These are phyloP conservation scores for Podospora didyma DNA, from an alignment of 495 filamentous ascomycete genomes.

Conservation along the genomic window DNA sequence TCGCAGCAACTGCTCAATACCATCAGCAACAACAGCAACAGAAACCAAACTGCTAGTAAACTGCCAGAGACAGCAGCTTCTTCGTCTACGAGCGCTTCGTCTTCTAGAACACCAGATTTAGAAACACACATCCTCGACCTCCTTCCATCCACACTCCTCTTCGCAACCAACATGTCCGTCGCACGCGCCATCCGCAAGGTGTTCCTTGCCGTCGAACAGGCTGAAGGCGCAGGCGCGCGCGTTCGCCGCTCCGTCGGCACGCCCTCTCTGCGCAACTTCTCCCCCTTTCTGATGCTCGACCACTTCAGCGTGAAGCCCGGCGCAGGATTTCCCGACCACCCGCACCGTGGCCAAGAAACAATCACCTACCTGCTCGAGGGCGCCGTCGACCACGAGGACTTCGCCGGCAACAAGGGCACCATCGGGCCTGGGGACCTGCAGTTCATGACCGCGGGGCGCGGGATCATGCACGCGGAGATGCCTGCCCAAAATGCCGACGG, in stretches of 20 bases:
- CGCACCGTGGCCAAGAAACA: slow-evolving; percentile 59
- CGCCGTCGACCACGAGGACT: slow-evolving; percentile 92
- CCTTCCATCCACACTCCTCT: slow-evolving; percentile 16
- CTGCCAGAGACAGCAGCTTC: not conserved
- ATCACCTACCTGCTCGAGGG: slow-evolving; percentile 88
- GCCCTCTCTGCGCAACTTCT: slow-evolving; percentile 76
- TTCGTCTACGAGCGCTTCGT: slow-evolving; percentile 3
- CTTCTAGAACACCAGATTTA: not conserved
- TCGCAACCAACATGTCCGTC: slow-evolving; percentile 54
- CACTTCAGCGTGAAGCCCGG: slow-evolving; percentile 79
- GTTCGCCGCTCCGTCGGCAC: slow-evolving; percentile 90
- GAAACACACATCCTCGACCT: slow-evolving; percentile 8
- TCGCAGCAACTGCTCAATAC: slow-evolving; percentile 12
- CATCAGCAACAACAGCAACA: slow-evolving; percentile 12
- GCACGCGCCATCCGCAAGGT: slow-evolving; percentile 73
- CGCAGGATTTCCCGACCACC: slow-evolving; percentile 54
- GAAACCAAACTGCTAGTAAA: too few relatives aligned
- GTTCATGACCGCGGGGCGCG: slow-evolving; percentile 94
- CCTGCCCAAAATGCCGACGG: slow-evolving; percentile 76
- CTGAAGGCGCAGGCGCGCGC: slow-evolving; percentile 84
- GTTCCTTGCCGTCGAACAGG: slow-evolving; percentile 80
- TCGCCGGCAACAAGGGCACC: slow-evolving; percentile 81
- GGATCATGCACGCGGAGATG: slow-evolving; percentile 98
- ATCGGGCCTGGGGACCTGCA: slow-evolving; percentile 85
- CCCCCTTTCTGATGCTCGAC: slow-evolving; percentile 96